Base-by-base conservation (phyloP, 495 filamentous ascomycete genomes). In the Chaetomium fimeti region DNA sequence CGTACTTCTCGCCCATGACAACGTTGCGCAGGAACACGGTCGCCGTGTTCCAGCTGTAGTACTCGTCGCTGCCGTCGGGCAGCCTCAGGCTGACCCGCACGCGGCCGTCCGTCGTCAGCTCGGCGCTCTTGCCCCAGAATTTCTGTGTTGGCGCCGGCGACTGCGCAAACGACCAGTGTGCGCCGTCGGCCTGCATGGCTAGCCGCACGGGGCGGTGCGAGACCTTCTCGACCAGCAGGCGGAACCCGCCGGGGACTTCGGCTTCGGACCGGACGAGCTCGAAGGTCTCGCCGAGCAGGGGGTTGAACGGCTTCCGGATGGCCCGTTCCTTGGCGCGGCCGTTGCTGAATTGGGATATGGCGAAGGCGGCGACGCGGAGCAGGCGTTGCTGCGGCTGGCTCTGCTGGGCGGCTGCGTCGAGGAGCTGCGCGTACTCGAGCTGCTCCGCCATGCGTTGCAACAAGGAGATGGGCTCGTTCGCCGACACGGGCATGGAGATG, bases 291-390 rank as follows among this genome's bases (percentile, higher is more conserved):
- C 95, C 95, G 0, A 98, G 85, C 80, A 98, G 91, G 42, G 94
- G 95, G 72, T 97, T 98, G 81, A 98, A 98, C 0, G 94, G 94
- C 77, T 98, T 98, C 67, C 94, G 90, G 69, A 97, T 91, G 24
- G 95, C 88, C 15, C 94, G 89, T 70, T 98, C 94, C 68, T 90
- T 91, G 64, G 89, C 87, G 18, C 94, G 86, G 64, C 82, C 83
- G 76, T 83, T 88, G 40, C 91, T 92, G 63, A 97, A 87, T 63
- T 85, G 80, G 25, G 91, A 92, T 24, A 98, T 78, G 38, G 95
- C 93, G 75, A 97, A 98, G 3, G 93, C 93, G 0, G 93, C 88
- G 40, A 98, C 84, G 72, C 89, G 89, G 57, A 95, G 81, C 18
- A 98, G 77, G 5, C 91, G 87, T 61, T 94, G 90, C 22, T 81